Evolutionary conservation across 441 rosid genomes (phyloP).

Genomic region (Codiaeum variegatum): DNA sequence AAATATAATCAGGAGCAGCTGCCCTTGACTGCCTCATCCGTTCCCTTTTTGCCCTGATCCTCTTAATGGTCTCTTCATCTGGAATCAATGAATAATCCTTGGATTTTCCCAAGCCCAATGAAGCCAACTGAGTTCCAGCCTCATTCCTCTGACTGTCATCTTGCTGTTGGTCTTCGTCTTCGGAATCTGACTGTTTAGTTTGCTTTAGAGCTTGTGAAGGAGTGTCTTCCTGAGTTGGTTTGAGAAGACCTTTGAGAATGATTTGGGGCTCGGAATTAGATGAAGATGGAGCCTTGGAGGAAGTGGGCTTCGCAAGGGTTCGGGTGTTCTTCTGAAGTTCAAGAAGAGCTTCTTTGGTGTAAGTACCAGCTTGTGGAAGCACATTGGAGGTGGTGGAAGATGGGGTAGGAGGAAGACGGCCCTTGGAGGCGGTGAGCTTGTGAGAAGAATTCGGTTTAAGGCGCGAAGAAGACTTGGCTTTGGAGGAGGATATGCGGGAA

Average conservation of each 20-base stretch:
- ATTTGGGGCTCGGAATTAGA: conserved; percentile 56
- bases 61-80: conserved; percentile 64
- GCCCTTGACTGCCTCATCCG: conserved; percentile 53
- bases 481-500: conserved; percentile 23
- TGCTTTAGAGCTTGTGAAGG: conserved; percentile 24
- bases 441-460: conserved; percentile 51
- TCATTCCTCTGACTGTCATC: conserved; percentile 24
- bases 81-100: conserved; percentile 26
- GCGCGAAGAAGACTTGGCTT: conserved; percentile 37
- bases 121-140: conserved; percentile 32
- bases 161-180: conserved; percentile 3
- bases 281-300: conserved; percentile 33
- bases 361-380: conserved; percentile 77
- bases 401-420: conserved; percentile 32
- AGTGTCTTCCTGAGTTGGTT: conserved; percentile 30
- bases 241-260: conserved; percentile 66
- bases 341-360: conserved; percentile 77
- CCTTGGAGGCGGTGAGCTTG: conserved; percentile 53
- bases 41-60: conserved; percentile 72
- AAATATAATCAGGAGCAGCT: conserved; percentile 70
- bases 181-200: conserved; percentile 22
- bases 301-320: conserved; percentile 56
- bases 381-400: conserved; percentile 53
- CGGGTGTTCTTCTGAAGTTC: conserved; percentile 91
- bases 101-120: conserved; percentile 27